phyloP scores from a whole-genome alignment of 441 rosid genomes.

The Brassica balearica region DNA sequence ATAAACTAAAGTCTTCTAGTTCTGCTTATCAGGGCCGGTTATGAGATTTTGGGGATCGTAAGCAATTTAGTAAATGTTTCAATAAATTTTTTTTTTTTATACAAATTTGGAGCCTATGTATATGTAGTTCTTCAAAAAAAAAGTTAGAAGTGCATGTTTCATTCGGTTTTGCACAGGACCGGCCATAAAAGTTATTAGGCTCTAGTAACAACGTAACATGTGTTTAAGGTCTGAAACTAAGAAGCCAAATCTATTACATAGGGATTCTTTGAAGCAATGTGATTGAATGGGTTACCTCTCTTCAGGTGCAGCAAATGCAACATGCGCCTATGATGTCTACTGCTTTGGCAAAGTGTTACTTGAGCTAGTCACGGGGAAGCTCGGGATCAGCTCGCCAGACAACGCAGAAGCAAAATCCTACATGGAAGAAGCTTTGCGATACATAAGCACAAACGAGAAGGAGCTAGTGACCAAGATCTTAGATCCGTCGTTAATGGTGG shows the following conservation, averaged over 20 bases:
- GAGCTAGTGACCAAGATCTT: constrained; percentile 87
- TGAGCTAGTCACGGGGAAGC: constrained; percentile 93
- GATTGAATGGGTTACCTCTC: background rate
- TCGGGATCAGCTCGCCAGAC: constrained; percentile 74
- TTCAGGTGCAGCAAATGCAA: constrained; percentile 63
- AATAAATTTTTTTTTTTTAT: too few relatives aligned
- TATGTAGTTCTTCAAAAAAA: too few relatives aligned
- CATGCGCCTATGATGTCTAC: constrained; percentile 84
- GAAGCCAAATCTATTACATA: too few relatives aligned
- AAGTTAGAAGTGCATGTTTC: too few relatives aligned
- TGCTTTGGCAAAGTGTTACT: constrained; percentile 97
- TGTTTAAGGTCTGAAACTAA: background rate
- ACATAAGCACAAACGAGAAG: constrained; percentile 81
- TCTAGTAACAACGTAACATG: background rate
- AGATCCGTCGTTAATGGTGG: constrained; percentile 89
- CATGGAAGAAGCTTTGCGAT: constrained; percentile 72
- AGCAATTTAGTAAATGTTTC: too few relatives aligned
- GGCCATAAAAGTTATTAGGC: background rate
- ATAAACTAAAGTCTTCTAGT: background rate
- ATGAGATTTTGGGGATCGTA: too few relatives aligned
- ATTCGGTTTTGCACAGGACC: too few relatives aligned
- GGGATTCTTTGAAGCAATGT: too few relatives aligned
- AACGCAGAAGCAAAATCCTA: constrained; percentile 64
- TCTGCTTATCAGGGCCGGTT: background rate
- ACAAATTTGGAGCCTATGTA: too few relatives aligned